Evolutionary conservation across 768 basidiomycete species (phyloP), one percentile per base, ranked within the genome.

Genomic region (Termitomyces eurrhizus): DNA sequence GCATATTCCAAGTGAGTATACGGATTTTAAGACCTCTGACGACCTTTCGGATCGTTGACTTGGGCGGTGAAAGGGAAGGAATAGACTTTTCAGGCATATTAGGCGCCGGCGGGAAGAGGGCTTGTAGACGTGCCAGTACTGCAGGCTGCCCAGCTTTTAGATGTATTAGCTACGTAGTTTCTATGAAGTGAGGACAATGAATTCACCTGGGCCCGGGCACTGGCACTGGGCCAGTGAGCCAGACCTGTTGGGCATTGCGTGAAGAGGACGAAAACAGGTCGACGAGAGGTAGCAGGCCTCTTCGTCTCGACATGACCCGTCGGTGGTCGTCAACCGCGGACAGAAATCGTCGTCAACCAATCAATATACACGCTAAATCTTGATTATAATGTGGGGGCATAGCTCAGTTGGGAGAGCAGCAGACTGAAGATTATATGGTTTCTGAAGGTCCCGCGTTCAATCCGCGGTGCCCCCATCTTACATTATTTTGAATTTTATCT

Each of bases 1-100:
- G 88, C 90, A 93, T 93, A 64, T 92, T 93, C 90, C 90, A 93
- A 41, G 88, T 88, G 37, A 91, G 55, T 51, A 92, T 83, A 46
- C 85, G 76, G 42, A 90, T 74, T 67, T 92, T 92, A 49, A 92
- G 51, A 21, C 51, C 21, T 52, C 35, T 36, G 7, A 21, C 74
- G 39, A 55, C 56, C 39, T 61, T 68, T 12, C 41, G 54, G 14
- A n/a, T 45, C 4, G 26, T 18, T 9, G 53, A 29, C 16, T 57
- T 62, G 18, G 49, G 33, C 1, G 18, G 57, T 29, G 61, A 55
- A 39, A 58, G n/a, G 18, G 54, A 48, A 4, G 63, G 57, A 33
- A 61, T 29, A 8, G 54, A 44, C 60, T 54, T 64, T 56, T 64
- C 65, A 35, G 53, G 56, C 33, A 33, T 39, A 4, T 59, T 39